A percentile compares a stretch with the other conserved stretches of the same genome.
Conservation (phyloP, 1,139 yeast genomes). For the Yueomyces sp. region DNA sequence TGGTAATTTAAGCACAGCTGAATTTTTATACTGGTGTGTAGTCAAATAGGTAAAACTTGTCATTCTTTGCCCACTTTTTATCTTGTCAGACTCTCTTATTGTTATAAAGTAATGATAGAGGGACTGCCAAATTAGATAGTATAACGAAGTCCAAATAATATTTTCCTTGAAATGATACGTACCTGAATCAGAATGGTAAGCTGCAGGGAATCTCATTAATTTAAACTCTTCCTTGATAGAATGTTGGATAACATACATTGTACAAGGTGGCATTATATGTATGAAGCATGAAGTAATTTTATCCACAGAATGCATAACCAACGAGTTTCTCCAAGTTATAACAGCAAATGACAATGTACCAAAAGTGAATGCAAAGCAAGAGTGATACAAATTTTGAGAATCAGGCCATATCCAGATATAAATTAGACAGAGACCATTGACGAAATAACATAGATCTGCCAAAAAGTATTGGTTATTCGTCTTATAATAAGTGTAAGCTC, state of each 20-base stretch:
- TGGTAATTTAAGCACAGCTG: slow-evolving; percentile 78
- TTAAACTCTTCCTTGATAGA: slow-evolving; percentile 52
- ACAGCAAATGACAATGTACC: slow-evolving; percentile 93
- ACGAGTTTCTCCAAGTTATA: slow-evolving; percentile 88
- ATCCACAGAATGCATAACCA: slow-evolving; percentile 83
- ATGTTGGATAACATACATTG: slow-evolving; percentile 80
- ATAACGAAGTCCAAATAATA: slow-evolving; percentile 65
- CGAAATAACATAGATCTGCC: slow-evolving; percentile 92
- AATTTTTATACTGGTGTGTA: slow-evolving; percentile 48
- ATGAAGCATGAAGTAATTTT: slow-evolving; percentile 89
- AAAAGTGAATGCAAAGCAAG: slow-evolving; percentile 76
- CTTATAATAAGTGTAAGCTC: slow-evolving; percentile 74
- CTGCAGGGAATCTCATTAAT: slow-evolving; percentile 62
- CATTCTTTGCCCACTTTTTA: slow-evolving; percentile 62
- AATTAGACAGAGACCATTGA: slow-evolving; percentile 52
- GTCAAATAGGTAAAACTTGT: slow-evolving; percentile 83
- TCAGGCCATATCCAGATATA: slow-evolving; percentile 77
- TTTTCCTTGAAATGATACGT: slow-evolving; percentile 63
- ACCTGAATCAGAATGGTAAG: slow-evolving; percentile 30
- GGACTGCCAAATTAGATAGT: slow-evolving; percentile 86
- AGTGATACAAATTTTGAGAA: slow-evolving; percentile 57
- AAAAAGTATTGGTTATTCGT: slow-evolving; percentile 71
- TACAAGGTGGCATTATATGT: slow-evolving; percentile 82
- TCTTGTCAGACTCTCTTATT: slow-evolving; percentile 62
- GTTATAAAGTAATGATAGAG: slow-evolving; percentile 87